phyloP scores from a whole-genome alignment of 306 rosid species.

The Glycine tomentella region DNA sequence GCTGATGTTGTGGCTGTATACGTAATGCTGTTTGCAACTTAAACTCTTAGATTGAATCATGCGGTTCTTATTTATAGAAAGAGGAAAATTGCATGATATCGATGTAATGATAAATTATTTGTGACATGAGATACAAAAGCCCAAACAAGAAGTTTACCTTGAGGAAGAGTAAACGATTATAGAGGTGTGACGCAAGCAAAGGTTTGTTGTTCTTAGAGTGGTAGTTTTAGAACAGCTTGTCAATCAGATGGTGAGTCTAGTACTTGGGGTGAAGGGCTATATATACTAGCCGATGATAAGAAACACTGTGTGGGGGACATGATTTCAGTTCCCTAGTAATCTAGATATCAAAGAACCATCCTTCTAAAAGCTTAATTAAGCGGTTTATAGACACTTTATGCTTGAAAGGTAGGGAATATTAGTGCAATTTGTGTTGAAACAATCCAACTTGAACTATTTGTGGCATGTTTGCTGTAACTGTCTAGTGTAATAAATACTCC shows the following conservation, averaged over 20 bases:
- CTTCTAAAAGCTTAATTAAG: constrained; percentile 3
- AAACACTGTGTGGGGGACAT: constrained; percentile 48
- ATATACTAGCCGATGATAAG: constrained; percentile 56
- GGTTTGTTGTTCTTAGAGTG: not conserved
- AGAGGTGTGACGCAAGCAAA: constrained; percentile 25
- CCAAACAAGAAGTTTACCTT: constrained; percentile 53
- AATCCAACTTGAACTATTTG: not conserved
- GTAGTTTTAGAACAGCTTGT: constrained; percentile 32
- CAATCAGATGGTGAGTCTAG: constrained; percentile 56
- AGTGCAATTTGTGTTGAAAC: not conserved
- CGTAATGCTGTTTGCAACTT: no score
- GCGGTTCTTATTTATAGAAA: no score
- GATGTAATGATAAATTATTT: no score
- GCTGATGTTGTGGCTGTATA: not conserved
- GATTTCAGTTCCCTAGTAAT: constrained; percentile 47
- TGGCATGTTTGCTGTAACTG: no score
- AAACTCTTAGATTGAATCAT: no score
- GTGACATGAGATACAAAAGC: not conserved
- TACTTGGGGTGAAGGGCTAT: constrained; percentile 54
- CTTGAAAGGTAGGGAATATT: not conserved
- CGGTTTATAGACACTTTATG: not conserved
- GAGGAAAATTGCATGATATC: not conserved
- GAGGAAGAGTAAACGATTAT: not conserved
- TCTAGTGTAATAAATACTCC: no score
- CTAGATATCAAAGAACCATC: constrained; percentile 34